Conservation (phyloP, 2,329 filamentous ascomycete species). For the Curvularia eragrostidis region DNA sequence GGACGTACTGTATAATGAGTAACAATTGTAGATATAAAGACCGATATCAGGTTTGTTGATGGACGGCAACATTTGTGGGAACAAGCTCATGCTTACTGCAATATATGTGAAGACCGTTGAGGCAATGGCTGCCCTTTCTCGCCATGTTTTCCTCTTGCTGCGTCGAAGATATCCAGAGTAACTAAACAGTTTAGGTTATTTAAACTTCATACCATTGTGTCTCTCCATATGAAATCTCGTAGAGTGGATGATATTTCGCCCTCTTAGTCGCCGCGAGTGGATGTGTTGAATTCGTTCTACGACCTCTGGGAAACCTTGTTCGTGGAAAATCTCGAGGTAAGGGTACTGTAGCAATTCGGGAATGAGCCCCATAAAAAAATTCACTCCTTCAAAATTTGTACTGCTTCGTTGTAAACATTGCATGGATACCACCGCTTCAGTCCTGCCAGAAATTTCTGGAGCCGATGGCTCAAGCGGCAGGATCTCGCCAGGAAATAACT, state of each 20-base stretch:
- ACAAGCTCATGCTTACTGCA: not conserved
- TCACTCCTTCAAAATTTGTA: not conserved
- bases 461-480: not conserved
- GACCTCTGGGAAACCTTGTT: not conserved
- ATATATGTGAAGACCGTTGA: not conserved
- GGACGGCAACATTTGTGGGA: not conserved
- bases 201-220: accelerated
- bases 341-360: not conserved
- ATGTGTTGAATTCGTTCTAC: not conserved
- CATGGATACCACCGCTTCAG: not conserved
- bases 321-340: not conserved
- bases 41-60: not conserved
- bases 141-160: not conserved
- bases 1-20: not conserved
- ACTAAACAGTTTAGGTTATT: accelerated
- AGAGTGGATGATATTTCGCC: not conserved
- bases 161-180: not conserved
- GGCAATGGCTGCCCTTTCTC: accelerated
- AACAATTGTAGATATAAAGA: not conserved
- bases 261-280: not conserved
- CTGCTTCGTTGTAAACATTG: not conserved
- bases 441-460: not conserved
- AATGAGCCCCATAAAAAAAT: not conserved
- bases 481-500: not conserved
- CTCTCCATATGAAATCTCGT: not conserved